phyloP scores from a whole-genome alignment of 139 green algal species.

The Eudorina sp. region DNA sequence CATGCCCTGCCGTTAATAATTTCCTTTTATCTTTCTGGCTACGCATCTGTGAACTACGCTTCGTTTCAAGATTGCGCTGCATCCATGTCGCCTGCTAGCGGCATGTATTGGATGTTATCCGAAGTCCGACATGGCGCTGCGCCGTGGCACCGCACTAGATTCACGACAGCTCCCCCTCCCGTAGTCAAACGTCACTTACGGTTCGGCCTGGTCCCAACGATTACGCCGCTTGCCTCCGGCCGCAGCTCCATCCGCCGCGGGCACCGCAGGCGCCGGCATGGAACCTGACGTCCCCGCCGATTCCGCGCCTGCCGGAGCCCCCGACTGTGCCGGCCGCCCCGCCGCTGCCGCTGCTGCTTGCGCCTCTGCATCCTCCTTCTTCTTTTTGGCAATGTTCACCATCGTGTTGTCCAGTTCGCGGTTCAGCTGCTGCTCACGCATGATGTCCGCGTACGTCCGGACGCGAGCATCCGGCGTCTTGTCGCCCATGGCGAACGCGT shows the following conservation, averaged over 20 bases:
- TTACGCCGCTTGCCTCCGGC: conserved; percentile 77
- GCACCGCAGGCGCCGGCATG: conserved; percentile 49
- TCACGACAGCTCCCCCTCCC: too few relatives aligned
- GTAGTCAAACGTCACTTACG: too few relatives aligned
- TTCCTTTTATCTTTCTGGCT: too few relatives aligned
- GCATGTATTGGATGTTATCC: too few relatives aligned
- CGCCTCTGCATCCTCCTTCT: conserved; percentile 74
- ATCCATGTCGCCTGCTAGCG: too few relatives aligned
- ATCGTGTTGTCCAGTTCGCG: conserved; percentile 95
- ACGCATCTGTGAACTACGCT: too few relatives aligned
- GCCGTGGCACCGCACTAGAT: too few relatives aligned
- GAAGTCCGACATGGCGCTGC: too few relatives aligned
- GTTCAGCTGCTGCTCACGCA: conserved; percentile 86
- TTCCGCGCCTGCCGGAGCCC: conserved; percentile 35
- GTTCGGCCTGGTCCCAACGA: conserved; percentile 84
- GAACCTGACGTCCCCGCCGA: conserved; percentile 41
- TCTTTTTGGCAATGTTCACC: conserved; percentile 90
- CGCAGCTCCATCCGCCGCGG: conserved; percentile 39
- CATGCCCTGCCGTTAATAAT: too few relatives aligned
- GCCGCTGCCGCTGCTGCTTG: conserved; percentile 43
- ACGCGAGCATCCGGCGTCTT: conserved; percentile 84
- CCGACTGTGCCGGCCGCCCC: conserved; percentile 38
- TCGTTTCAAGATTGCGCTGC: too few relatives aligned
- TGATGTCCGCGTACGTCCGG: conserved; percentile 93
- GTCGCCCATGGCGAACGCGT: conserved; percentile 92